Conservation (phyloP, 345 rosid species). For the Eucalyptus pauciflora region DNA sequence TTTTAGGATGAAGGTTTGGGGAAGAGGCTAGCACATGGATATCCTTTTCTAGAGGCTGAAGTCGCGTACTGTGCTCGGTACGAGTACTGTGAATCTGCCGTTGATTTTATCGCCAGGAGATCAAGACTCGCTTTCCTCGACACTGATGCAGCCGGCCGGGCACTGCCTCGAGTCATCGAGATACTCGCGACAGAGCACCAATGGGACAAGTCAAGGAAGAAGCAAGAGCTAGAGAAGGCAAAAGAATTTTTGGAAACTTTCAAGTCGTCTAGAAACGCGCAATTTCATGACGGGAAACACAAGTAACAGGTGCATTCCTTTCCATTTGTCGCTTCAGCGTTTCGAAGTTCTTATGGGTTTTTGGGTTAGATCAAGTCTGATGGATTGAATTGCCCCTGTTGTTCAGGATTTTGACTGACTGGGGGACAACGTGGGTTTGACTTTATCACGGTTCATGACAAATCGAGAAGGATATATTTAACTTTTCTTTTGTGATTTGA, state of each 20-base stretch:
- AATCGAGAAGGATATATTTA: not conserved
- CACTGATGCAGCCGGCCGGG: conserved; percentile 81
- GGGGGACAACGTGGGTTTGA: not conserved
- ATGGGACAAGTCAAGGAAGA: conserved; percentile 72
- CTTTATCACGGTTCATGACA: not conserved
- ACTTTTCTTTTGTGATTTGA: not conserved
- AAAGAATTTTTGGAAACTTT: conserved; percentile 70
- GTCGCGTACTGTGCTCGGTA: conserved; percentile 83
- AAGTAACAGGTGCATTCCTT: conserved; percentile 12
- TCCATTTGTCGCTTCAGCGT: not conserved
- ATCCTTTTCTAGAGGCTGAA: conserved; percentile 59
- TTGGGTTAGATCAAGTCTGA: not conserved
- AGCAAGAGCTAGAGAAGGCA: conserved; percentile 54
- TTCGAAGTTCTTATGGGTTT: not conserved
- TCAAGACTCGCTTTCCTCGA: conserved; percentile 91
- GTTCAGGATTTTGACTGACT: not conserved
- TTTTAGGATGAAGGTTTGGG: conserved; percentile 78
- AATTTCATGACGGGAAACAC: conserved; percentile 89
- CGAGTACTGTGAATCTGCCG: conserved; percentile 87
- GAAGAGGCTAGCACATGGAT: conserved; percentile 86
- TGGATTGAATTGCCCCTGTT: not conserved
- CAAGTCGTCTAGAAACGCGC: conserved; percentile 89
- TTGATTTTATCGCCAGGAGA: conserved; percentile 93
- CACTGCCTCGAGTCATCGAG: conserved; percentile 75
- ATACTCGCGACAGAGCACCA: conserved; percentile 63